phyloP scores from a whole-genome alignment of 345 rosid genomes.

The Hevea brasiliensis region DNA sequence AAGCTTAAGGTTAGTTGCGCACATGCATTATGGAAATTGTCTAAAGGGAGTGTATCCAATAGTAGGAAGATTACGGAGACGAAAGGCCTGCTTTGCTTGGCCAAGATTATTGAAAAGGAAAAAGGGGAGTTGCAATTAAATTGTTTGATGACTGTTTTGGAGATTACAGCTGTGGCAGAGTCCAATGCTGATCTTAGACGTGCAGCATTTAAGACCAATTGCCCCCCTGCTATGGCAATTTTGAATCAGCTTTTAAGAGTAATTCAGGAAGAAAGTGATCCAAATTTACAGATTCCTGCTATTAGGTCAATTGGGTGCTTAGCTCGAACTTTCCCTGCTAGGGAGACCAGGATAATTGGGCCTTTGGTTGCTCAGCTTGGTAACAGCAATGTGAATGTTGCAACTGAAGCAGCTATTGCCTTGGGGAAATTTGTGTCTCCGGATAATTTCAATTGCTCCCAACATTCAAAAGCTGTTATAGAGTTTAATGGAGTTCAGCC shows the following conservation, averaged over 20 bases:
- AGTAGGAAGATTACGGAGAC: conserved; percentile 55
- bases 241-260: conserved; percentile 57
- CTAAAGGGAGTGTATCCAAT: conserved; percentile 34
- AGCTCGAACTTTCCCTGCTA: conserved; percentile 59
- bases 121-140: conserved; percentile 50
- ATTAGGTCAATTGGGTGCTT: conserved; percentile 52
- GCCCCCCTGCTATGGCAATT: conserved; percentile 58
- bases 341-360: conserved; percentile 46
- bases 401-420: conserved; percentile 53
- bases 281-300: conserved; percentile 39
- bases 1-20: conserved; percentile 50
- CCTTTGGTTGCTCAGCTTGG: conserved; percentile 48
- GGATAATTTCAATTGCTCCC: conserved; percentile 49
- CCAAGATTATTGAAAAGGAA: conserved; percentile 45
- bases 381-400: conserved; percentile 31
- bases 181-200: conserved; percentile 53
- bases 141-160: conserved; percentile 52
- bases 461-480: conserved; percentile 57
- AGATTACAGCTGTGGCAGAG: conserved; percentile 53
- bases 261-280: conserved; percentile 39
- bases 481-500: conserved; percentile 52
- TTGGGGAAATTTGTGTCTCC: conserved; percentile 52
- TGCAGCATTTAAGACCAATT: conserved; percentile 55
- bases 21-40: conserved; percentile 49
- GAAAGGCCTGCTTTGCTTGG: conserved; percentile 57